phyloP scores from a whole-genome alignment of 768 basidiomycete genomes.

The Aureoboletus auriporus region DNA sequence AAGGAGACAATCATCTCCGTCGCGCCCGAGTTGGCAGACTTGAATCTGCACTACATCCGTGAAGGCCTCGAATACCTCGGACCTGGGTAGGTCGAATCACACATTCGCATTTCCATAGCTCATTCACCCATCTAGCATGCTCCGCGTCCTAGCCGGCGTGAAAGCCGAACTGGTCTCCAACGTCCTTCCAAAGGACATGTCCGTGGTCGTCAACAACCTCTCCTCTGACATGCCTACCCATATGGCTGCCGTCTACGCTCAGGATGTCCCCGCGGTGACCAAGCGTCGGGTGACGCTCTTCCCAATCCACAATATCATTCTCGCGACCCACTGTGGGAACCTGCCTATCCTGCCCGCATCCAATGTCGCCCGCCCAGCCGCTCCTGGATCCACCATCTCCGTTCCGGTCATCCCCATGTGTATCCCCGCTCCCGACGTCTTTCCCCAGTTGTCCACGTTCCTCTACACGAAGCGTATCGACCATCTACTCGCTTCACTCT shows the following conservation, averaged over 20 bases:
- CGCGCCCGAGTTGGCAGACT: slow-evolving; percentile 26
- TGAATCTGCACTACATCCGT: slow-evolving; percentile 22
- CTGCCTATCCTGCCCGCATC: slow-evolving; percentile 22
- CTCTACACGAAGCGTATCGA: slow-evolving; percentile 65
- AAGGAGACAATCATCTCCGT: slow-evolving; percentile 12
- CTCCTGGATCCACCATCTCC: slow-evolving; percentile 17
- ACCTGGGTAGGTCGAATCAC: slow-evolving; percentile 16
- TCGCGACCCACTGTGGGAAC: slow-evolving; percentile 29
- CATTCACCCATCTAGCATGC: slow-evolving; percentile 22
- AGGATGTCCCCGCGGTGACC: slow-evolving; percentile 15
- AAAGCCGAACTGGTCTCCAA: slow-evolving; percentile 17
- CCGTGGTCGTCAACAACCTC: slow-evolving; percentile 24
- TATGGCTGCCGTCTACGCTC: slow-evolving; percentile 30
- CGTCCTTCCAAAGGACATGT: slow-evolving; percentile 27
- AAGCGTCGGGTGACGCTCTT: slow-evolving; percentile 33
- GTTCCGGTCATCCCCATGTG: slow-evolving; percentile 68
- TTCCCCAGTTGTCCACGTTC: slow-evolving; percentile 59
- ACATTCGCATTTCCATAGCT: slow-evolving; percentile 1
- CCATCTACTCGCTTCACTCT: slow-evolving; percentile 55
- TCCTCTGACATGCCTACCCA: slow-evolving; percentile 31
- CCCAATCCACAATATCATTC: slow-evolving; percentile 35
- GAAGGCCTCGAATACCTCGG: slow-evolving; percentile 27
- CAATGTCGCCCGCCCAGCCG: slow-evolving; percentile 7
- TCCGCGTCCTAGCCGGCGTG: slow-evolving; percentile 27
- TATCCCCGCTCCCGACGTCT: slow-evolving; percentile 68